phyloP scores from a whole-genome alignment of 495 filamentous ascomycete genomes.

The Penicillium lagena region DNA sequence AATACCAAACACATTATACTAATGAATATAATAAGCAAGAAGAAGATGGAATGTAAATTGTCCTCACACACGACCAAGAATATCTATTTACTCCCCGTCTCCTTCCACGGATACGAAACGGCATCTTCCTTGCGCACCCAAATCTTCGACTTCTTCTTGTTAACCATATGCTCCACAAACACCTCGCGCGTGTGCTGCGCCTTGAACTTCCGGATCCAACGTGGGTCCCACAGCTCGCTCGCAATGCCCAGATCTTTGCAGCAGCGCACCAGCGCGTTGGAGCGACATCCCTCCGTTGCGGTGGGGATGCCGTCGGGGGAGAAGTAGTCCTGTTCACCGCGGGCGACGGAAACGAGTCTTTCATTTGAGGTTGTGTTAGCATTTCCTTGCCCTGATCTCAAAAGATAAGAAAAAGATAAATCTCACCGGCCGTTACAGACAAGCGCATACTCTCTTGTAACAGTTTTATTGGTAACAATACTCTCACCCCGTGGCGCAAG shows the following conservation, averaged over 20 bases:
- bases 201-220: constrained; percentile 73
- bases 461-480: constrained; percentile 77
- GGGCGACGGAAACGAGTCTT: constrained; percentile 85
- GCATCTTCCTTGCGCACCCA: constrained; percentile 81
- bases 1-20: no score
- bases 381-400: neutral
- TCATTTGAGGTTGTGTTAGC: constrained; percentile 4
- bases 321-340: constrained; percentile 95
- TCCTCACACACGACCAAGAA: neutral
- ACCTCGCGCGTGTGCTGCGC: constrained; percentile 65
- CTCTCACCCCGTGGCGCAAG: constrained; percentile 85
- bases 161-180: constrained; percentile 74
- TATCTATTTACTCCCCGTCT: constrained; percentile 35
- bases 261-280: constrained; percentile 91
- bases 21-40: no score
- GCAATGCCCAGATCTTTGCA: constrained; percentile 97
- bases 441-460: constrained; percentile 93
- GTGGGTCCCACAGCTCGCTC: constrained; percentile 92
- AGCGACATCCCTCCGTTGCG: constrained; percentile 93
- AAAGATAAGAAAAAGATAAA: constrained; percentile 1
- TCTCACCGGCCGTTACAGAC: constrained; percentile 83
- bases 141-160: constrained; percentile 83
- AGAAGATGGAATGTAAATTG: no score
- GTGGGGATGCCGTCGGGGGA: constrained; percentile 89
- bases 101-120: constrained; percentile 74